Evolutionary conservation across 805 yeast species (phyloP), one percentile per base, ranked within the genome.

Genomic region (Candida koratica): DNA sequence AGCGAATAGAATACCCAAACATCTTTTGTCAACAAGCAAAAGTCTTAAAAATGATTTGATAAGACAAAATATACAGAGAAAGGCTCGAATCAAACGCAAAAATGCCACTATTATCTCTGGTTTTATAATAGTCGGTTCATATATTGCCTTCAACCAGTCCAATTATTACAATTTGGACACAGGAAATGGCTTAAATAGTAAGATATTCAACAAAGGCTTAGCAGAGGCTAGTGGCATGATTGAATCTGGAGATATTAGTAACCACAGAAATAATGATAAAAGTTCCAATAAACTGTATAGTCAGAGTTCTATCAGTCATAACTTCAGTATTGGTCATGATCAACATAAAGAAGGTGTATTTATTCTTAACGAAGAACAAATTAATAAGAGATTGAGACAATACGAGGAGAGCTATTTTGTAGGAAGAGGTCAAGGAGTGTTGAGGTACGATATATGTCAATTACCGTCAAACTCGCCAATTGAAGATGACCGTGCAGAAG

Each of bases 401-500:
- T 67, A 69, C 46, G 96, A 90, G 54, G 93, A 89, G 57, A 79
- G 90, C 43, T 85, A 81, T 51, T 56, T 64, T 22, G 90, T 90
- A 14, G 81, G 84, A 46, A 71, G 96, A 40, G 89, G 90, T 9
- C 81, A 83, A 42, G 97, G 97, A 14, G 90, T 93, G 13, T 57
- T 78, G 8, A 71, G 98, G 39, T 90, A 88, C 53, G 98, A 93
- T 56, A 74, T 87, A 17, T 75, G 93, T 25, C 98, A 93, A 60
- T 63, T 93, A 35, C 84, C 97, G 6, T 82, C 94, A 28, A 93
- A 93, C 57, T 79, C 83, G 36, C 97, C 97, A 8, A 86, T 89
- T 45, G 98, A 93, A 56, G 98, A 93, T 56, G 96, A 86, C 52
- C 76, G 93, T 41, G 75, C 90, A 2, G 97, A 89, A 53, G 82